These are phyloP conservation scores for Pythium rishiriense DNA, from an alignment of 352 stramenopile species.

Conservation along the genomic window DNA sequence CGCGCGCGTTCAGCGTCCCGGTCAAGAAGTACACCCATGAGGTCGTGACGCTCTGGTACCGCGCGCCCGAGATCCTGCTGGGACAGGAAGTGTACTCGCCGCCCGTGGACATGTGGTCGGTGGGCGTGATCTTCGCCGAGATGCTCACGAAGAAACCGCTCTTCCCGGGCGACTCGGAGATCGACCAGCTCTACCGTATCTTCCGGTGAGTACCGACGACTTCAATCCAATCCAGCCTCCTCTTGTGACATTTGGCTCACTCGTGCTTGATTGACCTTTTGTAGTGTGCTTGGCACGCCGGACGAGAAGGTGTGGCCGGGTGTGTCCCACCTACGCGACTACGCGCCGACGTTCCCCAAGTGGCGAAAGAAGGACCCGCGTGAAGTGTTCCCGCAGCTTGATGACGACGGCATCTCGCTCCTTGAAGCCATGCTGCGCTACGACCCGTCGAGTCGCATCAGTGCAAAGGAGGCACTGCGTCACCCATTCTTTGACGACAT, in stretches of 20 bases:
- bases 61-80: constrained; percentile 97
- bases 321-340: constrained; percentile 96
- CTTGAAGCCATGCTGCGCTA: constrained; percentile 81
- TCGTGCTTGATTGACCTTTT: neutral
- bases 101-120: constrained; percentile 86
- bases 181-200: constrained; percentile 88
- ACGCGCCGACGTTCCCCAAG: constrained; percentile 93
- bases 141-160: constrained; percentile 84
- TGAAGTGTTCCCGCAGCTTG: constrained; percentile 63
- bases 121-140: constrained; percentile 86
- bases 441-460: constrained; percentile 68
- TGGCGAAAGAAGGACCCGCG: constrained; percentile 91
- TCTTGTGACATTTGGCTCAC: neutral
- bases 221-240: too few relatives aligned
- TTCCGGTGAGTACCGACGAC: constrained; percentile 76
- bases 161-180: constrained; percentile 83
- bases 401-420: constrained; percentile 57
- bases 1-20: constrained; percentile 95
- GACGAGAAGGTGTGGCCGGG: constrained; percentile 96
- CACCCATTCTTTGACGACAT: constrained; percentile 87
- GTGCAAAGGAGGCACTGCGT: constrained; percentile 77
- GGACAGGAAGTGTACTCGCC: constrained; percentile 90
- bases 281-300: constrained; percentile 93
- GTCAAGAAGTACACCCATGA: constrained; percentile 98
- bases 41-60: constrained; percentile 99